Percentiles rank a stretch among this genome's conserved stretches.
Evolutionary conservation across 768 basidiomycete species (phyloP).

Genomic region (Udeniomyces megalosporus): DNA sequence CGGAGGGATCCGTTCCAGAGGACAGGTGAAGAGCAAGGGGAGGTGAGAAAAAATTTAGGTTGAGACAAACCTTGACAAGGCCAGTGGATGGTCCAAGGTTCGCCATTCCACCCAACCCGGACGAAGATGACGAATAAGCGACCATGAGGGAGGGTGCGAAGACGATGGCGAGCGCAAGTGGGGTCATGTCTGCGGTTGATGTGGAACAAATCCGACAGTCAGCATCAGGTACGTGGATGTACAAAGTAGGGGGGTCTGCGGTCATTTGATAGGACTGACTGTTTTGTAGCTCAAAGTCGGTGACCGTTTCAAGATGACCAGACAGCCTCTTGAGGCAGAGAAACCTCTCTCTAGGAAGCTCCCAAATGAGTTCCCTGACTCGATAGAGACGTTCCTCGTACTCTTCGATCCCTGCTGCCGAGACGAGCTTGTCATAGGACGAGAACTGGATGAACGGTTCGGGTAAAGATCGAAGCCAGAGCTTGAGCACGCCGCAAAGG

Average conservation of each 20-base stretch:
- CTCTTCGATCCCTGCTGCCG: constrained; percentile 53
- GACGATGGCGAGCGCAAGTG: constrained; percentile 66
- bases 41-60: no score
- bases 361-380: constrained; percentile 52
- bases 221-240: no score
- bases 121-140: neutral
- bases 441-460: constrained; percentile 59
- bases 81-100: constrained; percentile 17
- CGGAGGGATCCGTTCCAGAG: no score
- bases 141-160: constrained; percentile 27
- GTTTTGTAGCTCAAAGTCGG: neutral
- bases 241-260: no score
- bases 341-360: constrained; percentile 55
- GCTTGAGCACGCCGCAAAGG: constrained; percentile 65
- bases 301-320: constrained; percentile 55
- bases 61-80: constrained; percentile 11
- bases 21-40: no score
- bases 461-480: constrained; percentile 69
- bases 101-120: constrained; percentile 9
- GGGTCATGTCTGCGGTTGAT: constrained; percentile 87
- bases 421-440: constrained; percentile 52
- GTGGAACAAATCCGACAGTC: constrained; percentile 77
- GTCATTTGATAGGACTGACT: neutral
- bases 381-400: constrained; percentile 48
- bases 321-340: constrained; percentile 60